Evolutionary conservation across 352 stramenopile genomes (phyloP), one percentile per base, ranked within the genome.

Genomic region (Phytophthora ohioensis): DNA sequence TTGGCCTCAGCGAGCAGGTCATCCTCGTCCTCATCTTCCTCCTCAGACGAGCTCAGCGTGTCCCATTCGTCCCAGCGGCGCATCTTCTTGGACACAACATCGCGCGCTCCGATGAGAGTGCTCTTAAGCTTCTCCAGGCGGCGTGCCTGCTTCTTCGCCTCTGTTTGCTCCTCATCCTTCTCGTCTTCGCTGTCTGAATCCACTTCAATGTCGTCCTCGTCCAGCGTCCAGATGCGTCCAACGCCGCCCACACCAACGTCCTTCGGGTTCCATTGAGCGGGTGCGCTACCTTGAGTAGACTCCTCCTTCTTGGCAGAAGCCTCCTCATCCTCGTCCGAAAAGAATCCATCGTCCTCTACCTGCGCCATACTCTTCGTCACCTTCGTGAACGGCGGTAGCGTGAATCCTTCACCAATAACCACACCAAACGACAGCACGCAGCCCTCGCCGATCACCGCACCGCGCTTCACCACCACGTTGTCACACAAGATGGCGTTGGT

Each of bases 401-500:
- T 67, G 34, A 94, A 94, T 3, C 80, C 78, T n/a, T 83, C 82
- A 34, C 91, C 90, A 54, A 97, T 91, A 27, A 93, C 79, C 8
- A 96, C 87, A 35, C 82, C 84, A 64, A 93, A 97, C 35, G 87
- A 92, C 34, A 97, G 36, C 47, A 97, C 72, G 11, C 76, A 92
- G 67, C 91, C 91, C 57, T 93, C 87, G 3, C 79, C 69, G 42
- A 97, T 79, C 0, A 84, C 73, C 2, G 91, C 89, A 3, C 88
- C 88, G 15, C 83, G 78, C 56, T 82, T 81, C 4, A 96, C 71
- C 13, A 95, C 73, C 31, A 94, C 91, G 47, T 89, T 87, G 68
- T 96, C 90, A 69, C 91, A 96, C 66, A 97, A 54, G 35, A 97
- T 97, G 4, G 90, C 81, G 59, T 90, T 85, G 35, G 82, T 88